These are phyloP conservation scores for Vitis amurensis DNA, from an alignment of 164 flowering plant species.

Conservation along the genomic window DNA sequence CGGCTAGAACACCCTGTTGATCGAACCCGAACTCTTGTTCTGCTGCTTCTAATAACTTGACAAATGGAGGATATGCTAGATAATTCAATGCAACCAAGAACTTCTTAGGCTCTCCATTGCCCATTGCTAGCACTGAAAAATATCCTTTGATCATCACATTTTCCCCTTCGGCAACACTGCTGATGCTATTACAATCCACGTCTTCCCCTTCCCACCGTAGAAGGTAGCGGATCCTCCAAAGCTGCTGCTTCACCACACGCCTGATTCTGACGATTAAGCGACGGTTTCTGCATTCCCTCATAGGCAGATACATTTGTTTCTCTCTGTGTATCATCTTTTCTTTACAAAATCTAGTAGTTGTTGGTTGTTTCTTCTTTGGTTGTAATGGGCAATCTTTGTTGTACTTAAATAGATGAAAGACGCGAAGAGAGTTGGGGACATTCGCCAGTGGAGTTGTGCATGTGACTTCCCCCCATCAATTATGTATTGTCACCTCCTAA, in stretches of 20 bases:
- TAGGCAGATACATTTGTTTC: neutral
- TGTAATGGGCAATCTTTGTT: neutral
- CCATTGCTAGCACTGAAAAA: conserved; percentile 17
- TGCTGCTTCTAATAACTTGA: conserved; percentile 24
- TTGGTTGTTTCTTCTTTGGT: neutral
- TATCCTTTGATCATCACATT: conserved; percentile 10
- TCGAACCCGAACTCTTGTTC: conserved; percentile 26
- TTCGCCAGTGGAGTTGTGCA: neutral
- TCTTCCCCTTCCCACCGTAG: neutral
- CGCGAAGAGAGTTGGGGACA: neutral
- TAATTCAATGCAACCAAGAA: conserved; percentile 24
- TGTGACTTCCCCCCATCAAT: neutral
- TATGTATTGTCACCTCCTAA: neutral
- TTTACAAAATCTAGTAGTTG: neutral
- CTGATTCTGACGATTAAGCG: neutral
- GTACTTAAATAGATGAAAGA: neutral
- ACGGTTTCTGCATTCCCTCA: neutral
- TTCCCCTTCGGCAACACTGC: neutral
- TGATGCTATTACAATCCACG: neutral
- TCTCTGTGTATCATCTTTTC: neutral
- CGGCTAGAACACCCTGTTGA: conserved; percentile 23
- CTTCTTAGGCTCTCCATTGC: conserved; percentile 19
- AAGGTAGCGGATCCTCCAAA: conserved; percentile 8
- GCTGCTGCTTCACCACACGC: conserved; percentile 1
- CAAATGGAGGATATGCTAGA: conserved; percentile 22